Evolutionary conservation across 1,139 yeast species (phyloP), one percentile per base, ranked within the genome.

Genomic region (Zygosaccharomyces sapae): DNA sequence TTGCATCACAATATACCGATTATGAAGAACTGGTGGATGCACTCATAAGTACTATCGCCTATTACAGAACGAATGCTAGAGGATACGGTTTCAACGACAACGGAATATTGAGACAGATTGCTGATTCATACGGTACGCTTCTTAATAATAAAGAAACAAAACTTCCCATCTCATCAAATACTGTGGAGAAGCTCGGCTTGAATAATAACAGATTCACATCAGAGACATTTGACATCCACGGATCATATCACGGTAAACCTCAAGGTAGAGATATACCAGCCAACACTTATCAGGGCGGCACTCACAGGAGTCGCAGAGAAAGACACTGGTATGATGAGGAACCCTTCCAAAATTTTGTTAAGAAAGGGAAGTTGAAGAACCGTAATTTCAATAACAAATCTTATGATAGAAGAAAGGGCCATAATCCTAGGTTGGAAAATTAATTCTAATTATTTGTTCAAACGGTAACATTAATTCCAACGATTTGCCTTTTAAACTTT

Each of bases 1-100:
- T 67, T 45, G 68, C 70, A 27, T 48, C 52, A 3, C 46, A 56
- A 31, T 53, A 73, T 38, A 53, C 62, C 4, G 57, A 57, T 22
- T 43, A 55, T 18, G 56, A 53, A 53, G 58, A 56, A 13, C 40
- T 63, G 12, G 44, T 50, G 4, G 65, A 60, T 16, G 54, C 56
- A 16, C 38, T 63, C 9, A 45, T 57, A 10, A 56, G 62, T 47
- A 42, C 61, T 16, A 46, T 63, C 9, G 60, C 66, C 1, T 61
- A 50, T 36, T 63, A 62, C 46, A 59, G 58, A 46, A 48, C 61
- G 10, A 50, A 55, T 35, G 47, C 50, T 24, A 56, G 49, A 36
- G 59, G 55, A 19, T 62, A 58, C 40, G 51, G 59, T 8, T 55
- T 59, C 46, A 45, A 46, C 18, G 53, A 48, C 34, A 53, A 49